phyloP scores from a whole-genome alignment of 306 rosid species.

The Vigna radiata region DNA sequence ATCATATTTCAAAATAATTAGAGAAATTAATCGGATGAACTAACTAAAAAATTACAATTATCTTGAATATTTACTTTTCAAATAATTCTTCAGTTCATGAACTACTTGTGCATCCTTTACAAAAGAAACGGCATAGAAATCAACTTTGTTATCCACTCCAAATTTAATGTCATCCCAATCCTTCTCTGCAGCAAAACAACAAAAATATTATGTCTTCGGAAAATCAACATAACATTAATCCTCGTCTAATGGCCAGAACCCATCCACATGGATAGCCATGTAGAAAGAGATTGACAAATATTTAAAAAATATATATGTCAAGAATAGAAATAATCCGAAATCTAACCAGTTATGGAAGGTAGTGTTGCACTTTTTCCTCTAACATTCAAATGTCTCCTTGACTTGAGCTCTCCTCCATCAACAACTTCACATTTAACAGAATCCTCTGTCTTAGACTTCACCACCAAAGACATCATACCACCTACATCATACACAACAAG shows the following conservation, averaged over 20 bases:
- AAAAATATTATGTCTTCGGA: constrained; percentile 32
- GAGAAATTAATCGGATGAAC: constrained; percentile 21
- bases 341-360: constrained; percentile 95
- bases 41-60: not conserved
- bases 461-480: constrained; percentile 95
- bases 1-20: constrained; percentile 19
- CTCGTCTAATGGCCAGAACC: not conserved
- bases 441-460: constrained; percentile 81
- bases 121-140: constrained; percentile 97
- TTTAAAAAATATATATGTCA: not conserved
- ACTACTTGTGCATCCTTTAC: constrained; percentile 97
- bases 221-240: constrained; percentile 14
- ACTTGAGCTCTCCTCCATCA: constrained; percentile 98
- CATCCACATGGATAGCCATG: not conserved
- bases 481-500: constrained; percentile 54
- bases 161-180: constrained; percentile 99
- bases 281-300: not conserved
- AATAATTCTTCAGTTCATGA: constrained; percentile 89
- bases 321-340: constrained; percentile 29
- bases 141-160: constrained; percentile 96
- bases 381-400: constrained; percentile 94
- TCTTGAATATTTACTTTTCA: constrained; percentile 61
- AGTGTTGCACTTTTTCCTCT: constrained; percentile 97
- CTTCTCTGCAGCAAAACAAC: constrained; percentile 76
- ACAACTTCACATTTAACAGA: constrained; percentile 95